Conservation (phyloP, 257 asterid species). For the Misopates orontium region DNA sequence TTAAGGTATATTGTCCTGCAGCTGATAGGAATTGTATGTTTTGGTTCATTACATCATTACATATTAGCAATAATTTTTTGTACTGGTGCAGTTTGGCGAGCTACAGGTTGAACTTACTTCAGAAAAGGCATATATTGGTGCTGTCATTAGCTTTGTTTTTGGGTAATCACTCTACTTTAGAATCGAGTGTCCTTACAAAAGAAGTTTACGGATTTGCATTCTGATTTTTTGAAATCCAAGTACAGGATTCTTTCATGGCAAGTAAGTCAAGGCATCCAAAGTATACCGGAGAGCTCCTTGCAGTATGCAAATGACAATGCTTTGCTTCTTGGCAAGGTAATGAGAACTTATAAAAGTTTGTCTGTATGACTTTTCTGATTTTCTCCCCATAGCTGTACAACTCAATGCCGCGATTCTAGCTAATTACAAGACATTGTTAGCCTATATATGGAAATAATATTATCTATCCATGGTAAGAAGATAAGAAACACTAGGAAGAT, state of each 20-base stretch:
- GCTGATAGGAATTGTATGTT: background rate
- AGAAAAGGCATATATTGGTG: conserved; percentile 73
- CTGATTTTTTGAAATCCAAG: conserved; percentile 22
- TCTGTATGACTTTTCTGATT: no score
- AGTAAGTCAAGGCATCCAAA: conserved; percentile 73
- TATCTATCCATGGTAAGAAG: no score
- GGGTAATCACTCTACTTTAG: conserved; percentile 47
- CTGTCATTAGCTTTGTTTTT: conserved; percentile 62
- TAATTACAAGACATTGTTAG: no score
- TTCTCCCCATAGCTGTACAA: no score
- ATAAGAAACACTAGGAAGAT: no score
- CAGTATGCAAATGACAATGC: conserved; percentile 92
- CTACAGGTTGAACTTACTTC: conserved; percentile 88
- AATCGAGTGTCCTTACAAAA: conserved; percentile 15
- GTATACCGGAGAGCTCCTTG: conserved; percentile 73
- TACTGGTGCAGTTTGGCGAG: conserved; percentile 71
- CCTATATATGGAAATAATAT: no score
- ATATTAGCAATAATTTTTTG: conserved; percentile 8
- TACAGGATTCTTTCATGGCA: conserved; percentile 76
- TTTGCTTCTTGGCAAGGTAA: conserved; percentile 78
- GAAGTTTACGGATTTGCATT: conserved; percentile 4
- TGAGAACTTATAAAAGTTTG: no score
- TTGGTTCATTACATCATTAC: background rate
- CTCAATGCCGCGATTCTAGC: no score
- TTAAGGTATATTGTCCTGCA: conserved; percentile 56